Evolutionary conservation across 768 basidiomycete species (phyloP), one percentile per base, ranked within the genome.

Genomic region (Suillus tomentosus): DNA sequence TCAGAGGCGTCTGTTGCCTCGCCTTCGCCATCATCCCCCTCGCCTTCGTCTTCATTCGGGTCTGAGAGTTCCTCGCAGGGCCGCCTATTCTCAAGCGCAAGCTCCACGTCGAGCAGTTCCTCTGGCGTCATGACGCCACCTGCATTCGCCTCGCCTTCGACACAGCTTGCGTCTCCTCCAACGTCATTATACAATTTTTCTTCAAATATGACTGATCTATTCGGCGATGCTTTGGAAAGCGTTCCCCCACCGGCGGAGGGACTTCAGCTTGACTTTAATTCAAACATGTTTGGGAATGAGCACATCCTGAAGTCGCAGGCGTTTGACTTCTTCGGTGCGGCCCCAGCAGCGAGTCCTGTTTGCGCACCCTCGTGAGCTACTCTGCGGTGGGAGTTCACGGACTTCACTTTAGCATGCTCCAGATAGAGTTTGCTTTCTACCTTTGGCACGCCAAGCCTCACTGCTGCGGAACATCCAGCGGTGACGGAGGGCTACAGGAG

Each of bases 1-100:
- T 67, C 71, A 43, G 64, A 63, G 5, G 27, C 11, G 0, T 66
- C 65, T 53, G 10, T 47, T 11, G 10, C 64, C 10, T 65, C 64
- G 8, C 50, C 50, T 17, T 58, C 62, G 1, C 45, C 27, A 6
- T 54, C 55, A 14, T 61, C 65, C 0, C 13, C 57, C 5, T 65
- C 14, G n/a, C 31, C 48, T 13, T 58, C 57, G 1, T 39, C 64
- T n/a, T 66, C 64, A 50, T 36, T 42, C 13, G 56, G 40, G 3
- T 57, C 63, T 17, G 54, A 53, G 40, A 15, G 14, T n/a, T 40
- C 55, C 3, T 27, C 15, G 1, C 31, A 58, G 13, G 42, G 14
- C n/a, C 56, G 50, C 15, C 13, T 65, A 2, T 50, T 63, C 50
- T 66, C 65, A 19, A 53, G 22, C 15, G 10, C 34, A 9, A 61